Evolutionary conservation across 208 protist species (phyloP).

Genomic region (Acanthamoeba royreba): DNA sequence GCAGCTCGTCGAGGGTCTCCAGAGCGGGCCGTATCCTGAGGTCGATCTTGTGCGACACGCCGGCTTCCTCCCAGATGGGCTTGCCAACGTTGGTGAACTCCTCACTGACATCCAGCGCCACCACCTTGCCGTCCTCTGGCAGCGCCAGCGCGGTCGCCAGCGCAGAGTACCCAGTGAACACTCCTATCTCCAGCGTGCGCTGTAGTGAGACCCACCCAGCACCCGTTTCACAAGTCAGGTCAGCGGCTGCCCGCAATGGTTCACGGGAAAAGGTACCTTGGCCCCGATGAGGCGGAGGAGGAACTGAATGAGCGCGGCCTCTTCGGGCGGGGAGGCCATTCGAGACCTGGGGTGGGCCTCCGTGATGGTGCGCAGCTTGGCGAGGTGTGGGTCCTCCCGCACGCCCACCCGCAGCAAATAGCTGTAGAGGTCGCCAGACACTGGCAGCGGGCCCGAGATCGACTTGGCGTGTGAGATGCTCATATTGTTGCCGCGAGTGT

Average conservation of each 20-base stretch:
- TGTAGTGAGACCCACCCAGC: background rate
- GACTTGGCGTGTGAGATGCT: no score
- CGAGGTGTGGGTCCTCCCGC: background rate
- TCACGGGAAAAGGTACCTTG: background rate
- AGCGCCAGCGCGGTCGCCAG: constrained; percentile 69
- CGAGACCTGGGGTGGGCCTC: background rate
- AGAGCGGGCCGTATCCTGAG: constrained; percentile 66
- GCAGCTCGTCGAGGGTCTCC: constrained; percentile 65
- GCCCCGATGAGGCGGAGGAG: background rate
- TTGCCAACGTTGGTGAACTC: constrained; percentile 68
- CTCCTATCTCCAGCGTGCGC: constrained; percentile 71
- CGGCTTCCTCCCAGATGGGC: constrained; percentile 68
- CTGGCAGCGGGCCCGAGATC: background rate
- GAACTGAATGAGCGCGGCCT: background rate
- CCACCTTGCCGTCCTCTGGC: constrained; percentile 68
- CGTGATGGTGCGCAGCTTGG: background rate
- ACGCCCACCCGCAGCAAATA: constrained; percentile 18
- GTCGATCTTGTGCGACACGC: constrained; percentile 76
- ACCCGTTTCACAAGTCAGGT: background rate
- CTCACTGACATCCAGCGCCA: constrained; percentile 71
- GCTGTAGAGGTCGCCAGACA: background rate
- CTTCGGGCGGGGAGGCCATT: constrained; percentile 17
- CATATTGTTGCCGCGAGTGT: no score
- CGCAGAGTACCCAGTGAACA: constrained; percentile 75
- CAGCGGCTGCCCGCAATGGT: no score